Evolutionary conservation across 768 basidiomycete genomes (phyloP).

Genomic region (Phlegmacium glaucopus): DNA sequence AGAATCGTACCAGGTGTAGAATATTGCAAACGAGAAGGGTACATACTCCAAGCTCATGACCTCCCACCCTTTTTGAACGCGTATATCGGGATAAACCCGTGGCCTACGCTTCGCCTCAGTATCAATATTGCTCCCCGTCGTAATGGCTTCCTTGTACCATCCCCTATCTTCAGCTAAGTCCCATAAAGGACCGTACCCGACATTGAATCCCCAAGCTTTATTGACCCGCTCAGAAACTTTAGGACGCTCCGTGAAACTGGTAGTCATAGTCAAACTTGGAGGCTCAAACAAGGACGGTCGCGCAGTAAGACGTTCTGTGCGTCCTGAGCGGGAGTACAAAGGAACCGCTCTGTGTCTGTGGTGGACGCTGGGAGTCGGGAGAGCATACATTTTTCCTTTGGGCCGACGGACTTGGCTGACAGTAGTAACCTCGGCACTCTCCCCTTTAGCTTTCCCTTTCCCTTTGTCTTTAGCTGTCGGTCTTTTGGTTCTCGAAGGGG

Average conservation of each 20-base stretch:
- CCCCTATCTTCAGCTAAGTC: slow-evolving; percentile 73
- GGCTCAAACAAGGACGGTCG: slow-evolving; percentile 49
- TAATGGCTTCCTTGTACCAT: slow-evolving; percentile 67
- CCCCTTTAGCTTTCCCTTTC: slow-evolving; percentile 26
- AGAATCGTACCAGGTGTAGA: slow-evolving; percentile 1
- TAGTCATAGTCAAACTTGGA: slow-evolving; percentile 42
- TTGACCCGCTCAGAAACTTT: slow-evolving; percentile 54
- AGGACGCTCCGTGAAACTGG: slow-evolving; percentile 48
- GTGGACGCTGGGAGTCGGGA: slow-evolving; percentile 64
- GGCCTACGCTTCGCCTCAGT: slow-evolving; percentile 55
- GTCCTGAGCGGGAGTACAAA: slow-evolving; percentile 45
- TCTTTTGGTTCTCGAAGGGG: slow-evolving; percentile 9
- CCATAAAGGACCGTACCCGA: slow-evolving; percentile 77
- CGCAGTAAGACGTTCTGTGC: slow-evolving; percentile 56
- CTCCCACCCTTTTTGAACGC: slow-evolving; percentile 41
- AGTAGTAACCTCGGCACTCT: slow-evolving; percentile 11
- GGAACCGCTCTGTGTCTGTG: slow-evolving; percentile 73
- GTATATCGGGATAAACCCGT: slow-evolving; percentile 47
- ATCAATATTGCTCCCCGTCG: slow-evolving; percentile 29
- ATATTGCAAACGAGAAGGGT: slow-evolving; percentile 6
- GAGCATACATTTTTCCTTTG: slow-evolving; percentile 51
- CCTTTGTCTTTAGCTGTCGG: slow-evolving; percentile 21
- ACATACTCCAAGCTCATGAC: slow-evolving; percentile 49
- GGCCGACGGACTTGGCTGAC: slow-evolving; percentile 18
- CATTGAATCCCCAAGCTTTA: slow-evolving; percentile 71